These are phyloP conservation scores for Gossypium turneri DNA, from an alignment of 345 rosid species.

Conservation along the genomic window DNA sequence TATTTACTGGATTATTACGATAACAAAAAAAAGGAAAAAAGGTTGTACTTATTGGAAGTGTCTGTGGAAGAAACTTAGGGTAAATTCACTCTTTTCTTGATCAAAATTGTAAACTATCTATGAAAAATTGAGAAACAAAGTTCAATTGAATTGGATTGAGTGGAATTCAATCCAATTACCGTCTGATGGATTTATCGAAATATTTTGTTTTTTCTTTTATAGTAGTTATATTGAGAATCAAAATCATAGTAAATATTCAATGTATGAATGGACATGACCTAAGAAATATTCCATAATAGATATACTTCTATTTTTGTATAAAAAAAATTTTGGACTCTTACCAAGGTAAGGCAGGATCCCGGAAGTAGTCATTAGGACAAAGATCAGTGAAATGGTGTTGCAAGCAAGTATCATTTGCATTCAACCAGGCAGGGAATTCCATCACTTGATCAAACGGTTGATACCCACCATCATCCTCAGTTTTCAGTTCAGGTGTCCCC, in stretches of 20 bases:
- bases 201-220: not conserved
- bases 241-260: not conserved
- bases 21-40: no score
- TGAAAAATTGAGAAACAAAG: not conserved
- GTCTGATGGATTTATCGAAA: not conserved
- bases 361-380: constrained; percentile 43
- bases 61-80: not conserved
- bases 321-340: constrained; percentile 32
- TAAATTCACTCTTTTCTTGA: not conserved
- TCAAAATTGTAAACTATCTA: not conserved
- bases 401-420: constrained; percentile 54
- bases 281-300: not conserved
- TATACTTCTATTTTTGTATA: not conserved
- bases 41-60: no score
- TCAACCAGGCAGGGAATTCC: constrained; percentile 89
- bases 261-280: not conserved
- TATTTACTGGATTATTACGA: no score
- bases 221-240: not conserved
- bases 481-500: constrained; percentile 32
- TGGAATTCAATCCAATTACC: not conserved
- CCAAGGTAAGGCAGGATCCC: constrained; percentile 74
- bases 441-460: constrained; percentile 66
- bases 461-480: constrained; percentile 51
- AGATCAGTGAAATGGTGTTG: constrained; percentile 54
- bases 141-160: not conserved